Evolutionary conservation across 2,329 filamentous ascomycete species (phyloP).

Genomic region (Trichoderma harzianum): DNA sequence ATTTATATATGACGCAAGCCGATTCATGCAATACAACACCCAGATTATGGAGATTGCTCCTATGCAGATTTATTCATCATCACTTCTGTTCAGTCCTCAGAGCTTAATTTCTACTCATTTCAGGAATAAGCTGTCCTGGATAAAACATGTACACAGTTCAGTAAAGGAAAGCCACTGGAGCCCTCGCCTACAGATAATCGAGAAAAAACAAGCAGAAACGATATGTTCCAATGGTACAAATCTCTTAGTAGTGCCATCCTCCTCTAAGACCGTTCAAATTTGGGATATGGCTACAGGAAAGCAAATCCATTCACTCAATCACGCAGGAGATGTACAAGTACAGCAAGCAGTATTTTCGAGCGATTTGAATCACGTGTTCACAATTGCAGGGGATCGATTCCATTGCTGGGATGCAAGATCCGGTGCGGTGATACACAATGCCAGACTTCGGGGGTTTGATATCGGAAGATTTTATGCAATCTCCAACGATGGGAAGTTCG

Average conservation of each 20-base stretch:
- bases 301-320: neutral
- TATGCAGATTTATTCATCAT: neutral
- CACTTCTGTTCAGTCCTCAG: neutral
- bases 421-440: fast-evolving
- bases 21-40: neutral
- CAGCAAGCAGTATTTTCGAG: neutral
- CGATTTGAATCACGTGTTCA: neutral
- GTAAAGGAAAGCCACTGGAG: neutral
- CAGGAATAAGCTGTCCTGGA: neutral
- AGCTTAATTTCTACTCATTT: neutral
- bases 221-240: neutral
- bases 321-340: neutral
- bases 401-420: neutral
- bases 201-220: neutral
- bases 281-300: neutral
- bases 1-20: neutral
- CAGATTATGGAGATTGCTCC: neutral
- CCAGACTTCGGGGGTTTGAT: neutral
- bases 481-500: neutral
- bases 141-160: neutral
- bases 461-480: too few species aligned
- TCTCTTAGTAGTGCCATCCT: neutral
- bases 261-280: neutral
- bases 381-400: fast-evolving
- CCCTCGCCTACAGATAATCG: neutral